phyloP scores from a whole-genome alignment of 495 filamentous ascomycete species.

The Lophium mytilinum region DNA sequence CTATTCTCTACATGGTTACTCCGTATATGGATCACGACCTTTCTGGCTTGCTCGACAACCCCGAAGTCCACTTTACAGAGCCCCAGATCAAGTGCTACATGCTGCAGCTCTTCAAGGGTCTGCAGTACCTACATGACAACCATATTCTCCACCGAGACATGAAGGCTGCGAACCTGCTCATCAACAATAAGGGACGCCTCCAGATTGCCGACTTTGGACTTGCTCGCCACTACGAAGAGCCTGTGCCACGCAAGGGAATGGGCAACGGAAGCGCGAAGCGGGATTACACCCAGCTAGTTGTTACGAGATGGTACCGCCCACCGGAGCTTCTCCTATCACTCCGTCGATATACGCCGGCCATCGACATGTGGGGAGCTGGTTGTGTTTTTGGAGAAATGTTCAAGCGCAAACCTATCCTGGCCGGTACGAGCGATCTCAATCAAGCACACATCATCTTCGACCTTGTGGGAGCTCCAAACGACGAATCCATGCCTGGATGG shows the following conservation, averaged over 20 bases:
- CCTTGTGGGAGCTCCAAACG: slow-evolving; percentile 84
- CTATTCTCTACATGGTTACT: slow-evolving; percentile 96
- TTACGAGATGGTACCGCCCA: slow-evolving; percentile 95
- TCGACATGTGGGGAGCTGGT: slow-evolving; percentile 97
- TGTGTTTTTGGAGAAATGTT: slow-evolving; percentile 99
- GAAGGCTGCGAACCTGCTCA: slow-evolving; percentile 97
- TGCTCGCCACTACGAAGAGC: slow-evolving; percentile 86
- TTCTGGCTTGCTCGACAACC: slow-evolving; percentile 91
- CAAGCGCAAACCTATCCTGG: slow-evolving; percentile 82
- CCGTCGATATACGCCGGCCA: slow-evolving; percentile 83
- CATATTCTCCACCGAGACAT: slow-evolving; percentile 93
- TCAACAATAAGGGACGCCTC: slow-evolving; percentile 87
- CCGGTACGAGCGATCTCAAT: slow-evolving; percentile 79
- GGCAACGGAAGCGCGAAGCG: slow-evolving; percentile 78
- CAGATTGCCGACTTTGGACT: slow-evolving; percentile 98
- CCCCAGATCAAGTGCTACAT: slow-evolving; percentile 97
- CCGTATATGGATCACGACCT: slow-evolving; percentile 99
- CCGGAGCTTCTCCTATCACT: slow-evolving; percentile 86
- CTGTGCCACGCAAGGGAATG: slow-evolving; percentile 63
- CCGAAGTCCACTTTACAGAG: slow-evolving; percentile 73
- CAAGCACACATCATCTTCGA: slow-evolving; percentile 88
- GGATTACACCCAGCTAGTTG: slow-evolving; percentile 91
- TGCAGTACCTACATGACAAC: slow-evolving; percentile 81
- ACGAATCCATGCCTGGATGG: slow-evolving; percentile 92
- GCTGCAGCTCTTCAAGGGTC: slow-evolving; percentile 83